Evolutionary conservation across 306 rosid genomes (phyloP), one percentile per base, ranked within the genome.

Genomic region (Prunus fruticosa): DNA sequence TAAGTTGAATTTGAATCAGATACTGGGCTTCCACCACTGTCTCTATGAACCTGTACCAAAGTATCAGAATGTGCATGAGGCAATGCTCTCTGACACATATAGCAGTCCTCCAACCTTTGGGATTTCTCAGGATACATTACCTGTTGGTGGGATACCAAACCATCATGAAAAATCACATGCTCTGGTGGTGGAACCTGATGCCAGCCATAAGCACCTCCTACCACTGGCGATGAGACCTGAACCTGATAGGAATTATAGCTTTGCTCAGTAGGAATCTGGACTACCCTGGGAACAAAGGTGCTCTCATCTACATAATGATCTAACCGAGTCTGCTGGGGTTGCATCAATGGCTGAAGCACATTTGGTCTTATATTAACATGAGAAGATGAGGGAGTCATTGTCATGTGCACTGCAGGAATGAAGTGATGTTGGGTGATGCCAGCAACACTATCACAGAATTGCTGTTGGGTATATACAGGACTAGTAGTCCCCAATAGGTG

Each of bases 1-100:
- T 72, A 84, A 52, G 61, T 80, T 65, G 88, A 83, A 62, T 54
- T 76, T 28, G 89, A 65, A 83, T 87, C 94, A 67, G 90, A 84
- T 50, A 69, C 69, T 73, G 82, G 63, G 63, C 86, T 79, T 14
- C 84, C 63, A 47, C 84, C 67, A 75, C 77, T 47, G 38, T 52
- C 83, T 19, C 64, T 83, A 72, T 91, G 91, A 84, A 84, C 91
- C 69, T 63, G 90, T 76, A 79, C 87, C 66, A 85, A 54, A 56
- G 91, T 79, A 84, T 94, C 91, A 51, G 94, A 94, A 87, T 94
- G 97, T 43, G 96, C 87, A 82, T 91, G 93, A 76, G 98, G 97
- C 80, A 93, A 73, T 57, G 79, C 86, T 78, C 52, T 88, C 88
- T 84, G 96, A 83, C 97, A 94, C 89, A 90, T 77, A 78, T 80